Percentiles rank a stretch among this genome's conserved stretches.
Conservation (phyloP, 441 rosid species). For the Aquilaria agallochum region DNA sequence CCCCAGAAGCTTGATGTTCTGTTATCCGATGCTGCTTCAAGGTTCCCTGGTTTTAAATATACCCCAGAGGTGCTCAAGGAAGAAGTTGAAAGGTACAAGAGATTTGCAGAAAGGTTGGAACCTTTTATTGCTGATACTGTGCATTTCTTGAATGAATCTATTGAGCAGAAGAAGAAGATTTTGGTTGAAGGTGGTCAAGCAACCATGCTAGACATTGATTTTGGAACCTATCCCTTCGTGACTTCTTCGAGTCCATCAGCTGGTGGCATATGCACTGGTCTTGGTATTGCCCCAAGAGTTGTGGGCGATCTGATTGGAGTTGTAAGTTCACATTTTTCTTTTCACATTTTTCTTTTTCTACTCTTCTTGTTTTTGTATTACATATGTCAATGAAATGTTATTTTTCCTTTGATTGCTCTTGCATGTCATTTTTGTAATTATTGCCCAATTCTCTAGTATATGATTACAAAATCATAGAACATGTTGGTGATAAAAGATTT, state of each 20-base stretch:
- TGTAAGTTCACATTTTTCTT: slow-evolving; percentile 42
- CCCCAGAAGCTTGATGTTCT: slow-evolving; percentile 82
- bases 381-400: background rate
- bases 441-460: too few species aligned
- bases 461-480: too few species aligned
- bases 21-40: slow-evolving; percentile 71
- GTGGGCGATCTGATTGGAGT: slow-evolving; percentile 93
- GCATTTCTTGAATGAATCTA: slow-evolving; percentile 74
- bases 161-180: slow-evolving; percentile 68
- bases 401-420: background rate
- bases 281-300: slow-evolving; percentile 89
- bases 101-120: slow-evolving; percentile 87
- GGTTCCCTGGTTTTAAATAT: slow-evolving; percentile 69
- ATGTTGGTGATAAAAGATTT: too few species aligned
- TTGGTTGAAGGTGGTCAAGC: slow-evolving; percentile 99
- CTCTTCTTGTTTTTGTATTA: background rate
- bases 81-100: slow-evolving; percentile 87
- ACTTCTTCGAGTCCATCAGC: slow-evolving; percentile 98
- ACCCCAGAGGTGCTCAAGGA: slow-evolving; percentile 66
- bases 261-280: slow-evolving; percentile 94
- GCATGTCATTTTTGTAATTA: too few species aligned
- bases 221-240: slow-evolving; percentile 97
- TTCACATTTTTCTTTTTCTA: slow-evolving; percentile 10
- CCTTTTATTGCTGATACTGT: slow-evolving; percentile 86
- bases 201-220: slow-evolving; percentile 95